Evolutionary conservation across 805 yeast genomes (phyloP).

Genomic region (Metschnikowia corniflorae): DNA sequence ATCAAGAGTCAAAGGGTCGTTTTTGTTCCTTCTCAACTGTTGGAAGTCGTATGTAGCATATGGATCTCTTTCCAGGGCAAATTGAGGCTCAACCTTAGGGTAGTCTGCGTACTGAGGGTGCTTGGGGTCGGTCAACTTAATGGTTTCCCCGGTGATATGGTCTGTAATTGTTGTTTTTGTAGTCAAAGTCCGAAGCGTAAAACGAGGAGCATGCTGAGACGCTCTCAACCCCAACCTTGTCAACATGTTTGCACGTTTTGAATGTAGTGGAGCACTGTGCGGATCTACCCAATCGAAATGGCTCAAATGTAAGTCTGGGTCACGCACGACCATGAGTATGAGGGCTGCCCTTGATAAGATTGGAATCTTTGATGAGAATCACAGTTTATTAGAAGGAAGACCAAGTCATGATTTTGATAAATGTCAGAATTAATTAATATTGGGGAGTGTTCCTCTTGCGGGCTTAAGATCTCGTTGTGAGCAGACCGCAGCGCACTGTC

Average conservation of each 20-base stretch:
- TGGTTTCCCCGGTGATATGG: conserved; percentile 37
- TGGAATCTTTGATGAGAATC: too few relatives aligned
- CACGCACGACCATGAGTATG: conserved; percentile 19
- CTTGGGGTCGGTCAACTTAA: conserved; percentile 39
- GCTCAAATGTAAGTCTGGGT: conserved; percentile 10
- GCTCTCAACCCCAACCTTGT: conserved; percentile 26
- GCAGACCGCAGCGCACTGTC: too few relatives aligned
- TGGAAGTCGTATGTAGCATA: conserved; percentile 72
- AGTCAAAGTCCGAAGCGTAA: conserved; percentile 22
- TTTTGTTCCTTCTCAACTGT: conserved; percentile 74
- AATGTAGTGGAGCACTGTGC: conserved; percentile 1
- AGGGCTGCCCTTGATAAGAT: too few relatives aligned
- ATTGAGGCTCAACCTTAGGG: conserved; percentile 55
- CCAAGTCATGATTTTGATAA: too few relatives aligned
- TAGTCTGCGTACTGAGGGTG: conserved; percentile 53
- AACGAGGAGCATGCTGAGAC: conserved; percentile 8
- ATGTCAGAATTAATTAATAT: too few relatives aligned
- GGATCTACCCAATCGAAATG: conserved; percentile 16
- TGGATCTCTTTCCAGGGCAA: conserved; percentile 67
- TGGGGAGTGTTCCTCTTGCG: too few relatives aligned
- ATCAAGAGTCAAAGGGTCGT: conserved; percentile 67
- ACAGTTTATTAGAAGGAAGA: too few relatives aligned
- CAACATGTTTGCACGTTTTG: conserved; percentile 19
- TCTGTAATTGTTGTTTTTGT: conserved; percentile 38
- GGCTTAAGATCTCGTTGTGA: too few relatives aligned